phyloP scores from a whole-genome alignment of 495 filamentous ascomycete species.

The Neurospora tetraspora region DNA sequence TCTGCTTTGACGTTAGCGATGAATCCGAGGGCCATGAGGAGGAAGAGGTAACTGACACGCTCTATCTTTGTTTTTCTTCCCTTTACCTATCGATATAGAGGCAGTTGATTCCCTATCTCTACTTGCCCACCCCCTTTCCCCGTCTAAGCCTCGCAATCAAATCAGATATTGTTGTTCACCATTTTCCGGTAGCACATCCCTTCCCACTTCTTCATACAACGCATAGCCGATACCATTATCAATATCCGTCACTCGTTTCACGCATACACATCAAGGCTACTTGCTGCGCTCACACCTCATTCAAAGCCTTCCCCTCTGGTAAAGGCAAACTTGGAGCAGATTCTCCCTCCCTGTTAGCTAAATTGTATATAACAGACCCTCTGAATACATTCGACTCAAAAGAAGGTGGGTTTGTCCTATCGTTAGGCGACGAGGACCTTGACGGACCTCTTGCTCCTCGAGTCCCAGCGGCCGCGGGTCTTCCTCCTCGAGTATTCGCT shows the following conservation, averaged over 20 bases:
- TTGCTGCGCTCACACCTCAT: not conserved
- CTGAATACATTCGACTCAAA: not conserved
- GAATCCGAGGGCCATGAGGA: not conserved
- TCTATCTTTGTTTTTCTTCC: not conserved
- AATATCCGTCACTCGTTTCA: not conserved
- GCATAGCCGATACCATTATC: not conserved
- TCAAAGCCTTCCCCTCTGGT: not conserved
- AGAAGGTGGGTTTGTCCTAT: not conserved
- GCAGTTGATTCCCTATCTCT: not conserved
- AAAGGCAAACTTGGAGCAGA: not conserved
- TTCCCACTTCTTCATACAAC: not conserved
- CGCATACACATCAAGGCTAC: not conserved
- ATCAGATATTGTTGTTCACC: not conserved
- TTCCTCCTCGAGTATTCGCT: not conserved
- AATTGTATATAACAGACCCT: no score
- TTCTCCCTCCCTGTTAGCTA: not conserved
- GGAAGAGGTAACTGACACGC: not conserved
- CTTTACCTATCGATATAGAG: not conserved
- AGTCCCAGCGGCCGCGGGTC: not conserved
- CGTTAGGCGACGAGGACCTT: not conserved
- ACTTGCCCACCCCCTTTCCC: not conserved
- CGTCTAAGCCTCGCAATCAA: not conserved
- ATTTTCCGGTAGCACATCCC: not conserved
- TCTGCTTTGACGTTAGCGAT: not conserved
- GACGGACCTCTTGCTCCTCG: not conserved